Base-by-base conservation (phyloP, 2,329 filamentous ascomycete species). In the Paradendryphiella salina region DNA sequence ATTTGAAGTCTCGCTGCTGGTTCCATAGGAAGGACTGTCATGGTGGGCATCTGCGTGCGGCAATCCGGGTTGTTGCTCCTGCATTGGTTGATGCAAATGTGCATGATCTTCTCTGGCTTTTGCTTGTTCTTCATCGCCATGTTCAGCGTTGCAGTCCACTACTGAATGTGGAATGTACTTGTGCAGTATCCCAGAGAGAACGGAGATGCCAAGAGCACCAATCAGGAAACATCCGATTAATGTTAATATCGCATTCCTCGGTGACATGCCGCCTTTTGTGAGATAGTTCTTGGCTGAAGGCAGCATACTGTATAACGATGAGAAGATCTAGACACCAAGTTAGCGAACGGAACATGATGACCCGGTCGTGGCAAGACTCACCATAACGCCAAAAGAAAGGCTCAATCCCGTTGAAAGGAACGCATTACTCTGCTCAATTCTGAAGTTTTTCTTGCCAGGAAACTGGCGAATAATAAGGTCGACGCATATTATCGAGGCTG, bases 311-410 rank as follows among this genome's bases (percentile, higher is more conserved):
- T 92, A 96, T 23, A 97, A 76, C 1, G 93, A 86, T 29, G 92
- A 96, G 73, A 96, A 96, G 33, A 96, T 82, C 91, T 96, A 14
- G 64, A 4, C 5, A 42, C n/a, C n/a, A 18, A 10, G 48, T 67
- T 23, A 69, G 57, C 35, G 20, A 28, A 44, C 10, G 8, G 18
- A 15, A 3, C 1, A 17, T 7, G 5, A 4, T 26, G 9, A 10
- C 4, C 17, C 20, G 8, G 3, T 20, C 11, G 13, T 28, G 18
- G 14, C 20, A 21, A 47, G 18, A 69, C 83, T 59, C 73, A 96
- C 92, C 91, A 99, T 96, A 37, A 97, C 92, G 35, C 94, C 93
- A 61, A 96, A 96, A 71, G 91, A 96, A 58, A 99, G 76, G 73
- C 92, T 96, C 54, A 97, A 76, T 0, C 93, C 96, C 17, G 86